Conservation (phyloP, 768 basidiomycete species). For the Boletus sp. region DNA sequence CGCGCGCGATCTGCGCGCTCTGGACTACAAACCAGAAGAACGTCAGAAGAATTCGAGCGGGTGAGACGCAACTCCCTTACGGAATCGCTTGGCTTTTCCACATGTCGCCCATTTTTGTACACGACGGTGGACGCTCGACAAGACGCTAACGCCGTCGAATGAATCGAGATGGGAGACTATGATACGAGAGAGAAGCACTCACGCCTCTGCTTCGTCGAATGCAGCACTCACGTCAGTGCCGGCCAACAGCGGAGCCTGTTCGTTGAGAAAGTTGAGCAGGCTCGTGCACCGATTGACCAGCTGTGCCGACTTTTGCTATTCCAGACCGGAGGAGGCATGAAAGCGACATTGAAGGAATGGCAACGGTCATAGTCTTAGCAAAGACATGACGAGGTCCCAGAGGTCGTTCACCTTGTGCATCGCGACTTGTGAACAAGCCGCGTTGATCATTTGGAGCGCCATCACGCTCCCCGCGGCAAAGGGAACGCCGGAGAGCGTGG, state of each 20-base stretch:
- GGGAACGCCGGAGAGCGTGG: constrained; percentile 44
- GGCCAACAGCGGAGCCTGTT: constrained; percentile 38
- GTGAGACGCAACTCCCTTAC: constrained; percentile 29
- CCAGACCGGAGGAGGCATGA: neutral
- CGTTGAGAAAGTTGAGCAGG: constrained; percentile 39
- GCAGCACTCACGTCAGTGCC: constrained; percentile 41
- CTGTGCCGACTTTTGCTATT: constrained; percentile 42
- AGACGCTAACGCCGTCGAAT: constrained; percentile 32
- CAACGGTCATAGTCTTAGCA: neutral
- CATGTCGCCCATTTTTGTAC: constrained; percentile 40
- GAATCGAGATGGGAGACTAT: neutral
- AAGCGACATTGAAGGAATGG: neutral
- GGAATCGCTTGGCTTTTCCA: constrained; percentile 36
- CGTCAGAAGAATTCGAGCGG: constrained; percentile 2
- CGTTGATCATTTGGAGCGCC: constrained; percentile 43
- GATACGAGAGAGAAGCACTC: constrained; percentile 17
- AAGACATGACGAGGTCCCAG: neutral
- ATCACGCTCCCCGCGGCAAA: constrained; percentile 44
- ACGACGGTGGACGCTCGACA: constrained; percentile 40
- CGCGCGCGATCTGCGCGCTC: constrained; percentile 44
- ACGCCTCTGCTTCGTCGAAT: constrained; percentile 47
- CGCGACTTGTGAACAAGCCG: constrained; percentile 44
- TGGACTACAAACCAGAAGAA: constrained; percentile 35
- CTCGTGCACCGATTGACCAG: constrained; percentile 42
- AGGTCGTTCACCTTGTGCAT: constrained; percentile 45